These are phyloP conservation scores for Thamnidium elegans DNA, from an alignment of 192 early-diverging fungal species.

Conservation along the genomic window DNA sequence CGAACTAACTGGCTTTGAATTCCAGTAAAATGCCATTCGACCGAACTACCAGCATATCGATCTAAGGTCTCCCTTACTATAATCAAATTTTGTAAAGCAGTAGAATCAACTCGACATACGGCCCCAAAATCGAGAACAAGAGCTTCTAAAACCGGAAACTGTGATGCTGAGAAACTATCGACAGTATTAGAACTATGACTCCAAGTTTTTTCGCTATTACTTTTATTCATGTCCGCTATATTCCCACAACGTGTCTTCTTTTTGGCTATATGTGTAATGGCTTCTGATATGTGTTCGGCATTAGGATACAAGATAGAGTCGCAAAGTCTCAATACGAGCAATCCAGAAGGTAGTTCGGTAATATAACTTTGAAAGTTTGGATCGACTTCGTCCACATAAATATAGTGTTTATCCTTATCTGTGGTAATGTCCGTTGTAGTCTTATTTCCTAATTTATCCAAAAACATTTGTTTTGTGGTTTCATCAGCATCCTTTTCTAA, in stretches of 20 bases:
- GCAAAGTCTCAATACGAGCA: conserved; percentile 68
- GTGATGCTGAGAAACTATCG: conserved; percentile 8
- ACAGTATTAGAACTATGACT: conserved; percentile 8
- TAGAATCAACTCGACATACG: conserved; percentile 75
- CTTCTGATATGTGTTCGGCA: conserved; percentile 49
- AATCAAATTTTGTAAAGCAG: conserved; percentile 74
- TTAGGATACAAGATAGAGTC: conserved; percentile 76
- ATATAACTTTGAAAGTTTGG: conserved; percentile 16
- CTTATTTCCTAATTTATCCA: conserved; percentile 4
- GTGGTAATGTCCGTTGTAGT: background rate
- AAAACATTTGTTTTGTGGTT: background rate
- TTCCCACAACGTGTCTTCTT: conserved; percentile 25
- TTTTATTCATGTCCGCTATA: conserved; percentile 1
- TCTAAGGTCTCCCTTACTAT: conserved; percentile 39
- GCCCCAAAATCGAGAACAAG: conserved; percentile 81
- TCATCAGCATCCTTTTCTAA: background rate
- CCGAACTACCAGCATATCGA: conserved; percentile 18
- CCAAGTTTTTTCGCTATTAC: conserved; percentile 15
- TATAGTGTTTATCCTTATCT: conserved; percentile 17
- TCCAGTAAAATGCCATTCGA: conserved; percentile 30
- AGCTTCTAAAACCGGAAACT: conserved; percentile 56
- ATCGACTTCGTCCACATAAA: conserved; percentile 24
- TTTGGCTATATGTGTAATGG: conserved; percentile 40
- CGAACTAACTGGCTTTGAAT: conserved; percentile 18
- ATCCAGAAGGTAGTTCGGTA: conserved; percentile 47